Conservation (phyloP, 768 basidiomycete species). For the Russula sp. region DNA sequence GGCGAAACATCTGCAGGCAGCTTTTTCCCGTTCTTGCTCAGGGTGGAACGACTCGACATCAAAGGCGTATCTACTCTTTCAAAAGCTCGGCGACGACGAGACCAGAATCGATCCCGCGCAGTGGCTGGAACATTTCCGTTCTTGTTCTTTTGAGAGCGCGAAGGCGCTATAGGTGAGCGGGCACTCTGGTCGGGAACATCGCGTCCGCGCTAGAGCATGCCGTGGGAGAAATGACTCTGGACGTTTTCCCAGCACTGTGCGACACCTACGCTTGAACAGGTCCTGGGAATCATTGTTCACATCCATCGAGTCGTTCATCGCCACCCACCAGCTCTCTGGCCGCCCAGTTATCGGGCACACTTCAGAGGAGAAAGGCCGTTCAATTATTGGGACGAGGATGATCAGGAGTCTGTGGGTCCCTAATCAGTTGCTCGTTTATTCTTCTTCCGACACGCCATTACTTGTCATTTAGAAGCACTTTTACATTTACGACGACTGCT, state of each 20-base stretch:
- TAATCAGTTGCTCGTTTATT: neutral
- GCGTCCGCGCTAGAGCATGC: neutral
- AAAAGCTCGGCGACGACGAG: neutral
- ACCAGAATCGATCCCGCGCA: neutral
- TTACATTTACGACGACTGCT: too few species aligned
- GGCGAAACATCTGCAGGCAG: neutral
- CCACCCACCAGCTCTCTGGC: neutral
- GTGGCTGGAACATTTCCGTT: neutral
- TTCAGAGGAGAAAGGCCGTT: neutral
- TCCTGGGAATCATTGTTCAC: neutral
- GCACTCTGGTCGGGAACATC: neutral
- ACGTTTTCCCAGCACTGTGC: neutral
- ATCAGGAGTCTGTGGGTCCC: neutral
- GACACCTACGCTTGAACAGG: neutral
- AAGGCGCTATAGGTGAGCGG: neutral
- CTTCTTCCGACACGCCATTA: too few species aligned
- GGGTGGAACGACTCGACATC: neutral
- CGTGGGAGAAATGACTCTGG: neutral
- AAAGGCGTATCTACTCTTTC: neutral
- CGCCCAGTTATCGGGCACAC: neutral
- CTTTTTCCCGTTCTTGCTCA: neutral
- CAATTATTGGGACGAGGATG: neutral
- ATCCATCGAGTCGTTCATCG: neutral
- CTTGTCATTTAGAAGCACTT: too few species aligned
- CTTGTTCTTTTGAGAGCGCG: neutral